Conservation (phyloP, 23 red algal genomes). For the Cyanidiococcus yangmingshanensis region DNA sequence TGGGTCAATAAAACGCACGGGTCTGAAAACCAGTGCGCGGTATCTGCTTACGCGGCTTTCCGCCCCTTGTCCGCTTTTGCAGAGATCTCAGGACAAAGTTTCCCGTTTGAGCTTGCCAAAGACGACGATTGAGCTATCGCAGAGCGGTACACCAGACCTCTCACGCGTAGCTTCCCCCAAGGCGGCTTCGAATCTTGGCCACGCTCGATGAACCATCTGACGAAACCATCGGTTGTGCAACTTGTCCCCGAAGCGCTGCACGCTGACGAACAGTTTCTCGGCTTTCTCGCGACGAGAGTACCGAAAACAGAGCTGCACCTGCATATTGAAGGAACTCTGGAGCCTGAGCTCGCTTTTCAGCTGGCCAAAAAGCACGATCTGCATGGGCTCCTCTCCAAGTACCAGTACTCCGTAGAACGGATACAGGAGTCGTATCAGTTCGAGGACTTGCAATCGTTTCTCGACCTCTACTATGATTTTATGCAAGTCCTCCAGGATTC, state of each 20-base stretch:
- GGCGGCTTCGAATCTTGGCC: too few relatives aligned
- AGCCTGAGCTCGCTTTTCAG: constrained; percentile 10
- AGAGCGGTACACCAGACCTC: too few relatives aligned
- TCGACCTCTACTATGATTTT: background rate
- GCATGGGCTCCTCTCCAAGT: background rate
- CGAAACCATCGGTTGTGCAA: background rate
- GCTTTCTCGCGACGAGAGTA: background rate
- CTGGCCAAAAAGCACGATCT: background rate
- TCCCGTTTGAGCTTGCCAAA: too few relatives aligned
- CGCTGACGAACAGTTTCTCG: background rate
- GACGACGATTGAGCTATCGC: too few relatives aligned
- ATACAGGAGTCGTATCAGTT: constrained; percentile 2
- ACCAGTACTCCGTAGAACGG: background rate
- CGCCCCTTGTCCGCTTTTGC: too few relatives aligned
- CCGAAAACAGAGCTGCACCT: constrained; percentile 19
- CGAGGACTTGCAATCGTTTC: background rate
- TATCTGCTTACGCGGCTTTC: too few relatives aligned
- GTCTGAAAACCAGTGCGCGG: too few relatives aligned
- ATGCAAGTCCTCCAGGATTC: background rate
- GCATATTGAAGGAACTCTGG: constrained; percentile 22
- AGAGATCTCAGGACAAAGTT: too few relatives aligned
- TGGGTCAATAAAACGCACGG: too few relatives aligned
- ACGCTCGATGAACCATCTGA: too few relatives aligned
- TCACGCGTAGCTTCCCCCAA: too few relatives aligned
- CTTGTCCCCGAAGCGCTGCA: background rate